Percentiles rank a stretch among this genome's conserved stretches.
Evolutionary conservation across 2,329 filamentous ascomycete genomes (phyloP).

Genomic region (Taxawa tesnikishii): DNA sequence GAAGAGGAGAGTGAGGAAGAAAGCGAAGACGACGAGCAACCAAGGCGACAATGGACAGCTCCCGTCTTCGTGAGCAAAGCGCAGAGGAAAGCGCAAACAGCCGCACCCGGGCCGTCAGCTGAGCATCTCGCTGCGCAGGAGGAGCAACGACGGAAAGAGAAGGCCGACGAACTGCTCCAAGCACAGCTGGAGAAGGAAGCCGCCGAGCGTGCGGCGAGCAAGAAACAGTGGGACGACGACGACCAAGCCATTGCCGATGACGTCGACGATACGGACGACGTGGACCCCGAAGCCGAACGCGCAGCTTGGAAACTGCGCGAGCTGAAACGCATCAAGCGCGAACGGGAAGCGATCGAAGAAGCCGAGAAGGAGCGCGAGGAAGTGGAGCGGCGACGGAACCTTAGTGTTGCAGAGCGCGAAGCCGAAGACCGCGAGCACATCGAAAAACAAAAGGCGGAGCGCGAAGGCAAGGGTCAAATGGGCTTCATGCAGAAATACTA

Average conservation of each 20-base stretch:
- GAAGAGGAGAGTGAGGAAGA: conserved; percentile 40
- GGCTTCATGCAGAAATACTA: conserved; percentile 91
- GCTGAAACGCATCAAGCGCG: conserved; percentile 75
- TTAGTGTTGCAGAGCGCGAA: conserved; percentile 75
- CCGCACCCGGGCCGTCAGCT: conserved; percentile 15
- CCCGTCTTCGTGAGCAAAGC: conserved; percentile 57
- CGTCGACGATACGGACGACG: conserved; percentile 77
- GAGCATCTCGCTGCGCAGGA: conserved; percentile 32
- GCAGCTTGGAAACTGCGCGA: conserved; percentile 93
- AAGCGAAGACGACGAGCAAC: conserved; percentile 47
- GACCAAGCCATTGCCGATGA: conserved; percentile 48
- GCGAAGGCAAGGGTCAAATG: conserved; percentile 65
- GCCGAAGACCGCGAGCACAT: conserved; percentile 74
- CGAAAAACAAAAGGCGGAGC: conserved; percentile 64
- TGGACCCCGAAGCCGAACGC: conserved; percentile 77
- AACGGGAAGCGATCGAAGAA: conserved; percentile 71
- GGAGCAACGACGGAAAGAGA: conserved; percentile 51
- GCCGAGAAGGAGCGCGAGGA: conserved; percentile 79
- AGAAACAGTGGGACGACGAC: conserved; percentile 75
- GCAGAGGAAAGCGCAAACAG: conserved; percentile 35
- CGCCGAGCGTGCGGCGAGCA: conserved; percentile 59
- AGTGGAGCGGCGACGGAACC: conserved; percentile 73
- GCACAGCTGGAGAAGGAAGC: conserved; percentile 77
- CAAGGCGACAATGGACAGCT: conserved; percentile 44
- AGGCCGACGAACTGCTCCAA: conserved; percentile 69